Evolutionary conservation across 306 rosid species (phyloP).

Genomic region (Hippophae gyantsensis): DNA sequence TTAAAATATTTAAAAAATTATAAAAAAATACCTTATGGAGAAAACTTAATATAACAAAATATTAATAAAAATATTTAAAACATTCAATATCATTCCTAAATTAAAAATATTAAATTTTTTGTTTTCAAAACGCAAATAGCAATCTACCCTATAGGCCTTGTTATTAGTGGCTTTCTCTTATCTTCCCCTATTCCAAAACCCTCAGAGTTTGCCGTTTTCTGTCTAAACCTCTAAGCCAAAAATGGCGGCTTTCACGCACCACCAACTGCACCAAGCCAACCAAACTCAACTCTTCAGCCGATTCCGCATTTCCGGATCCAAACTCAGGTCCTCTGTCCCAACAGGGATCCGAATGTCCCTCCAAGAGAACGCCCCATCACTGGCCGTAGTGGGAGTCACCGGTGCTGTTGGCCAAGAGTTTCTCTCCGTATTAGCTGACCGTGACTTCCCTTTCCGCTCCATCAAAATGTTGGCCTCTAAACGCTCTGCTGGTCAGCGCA

Average conservation of each 20-base stretch:
- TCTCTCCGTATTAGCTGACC: conserved; percentile 87
- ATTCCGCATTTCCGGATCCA: conserved; percentile 16
- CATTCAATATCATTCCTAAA: too few relatives aligned
- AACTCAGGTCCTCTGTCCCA: conserved; percentile 10
- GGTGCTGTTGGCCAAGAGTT: conserved; percentile 99
- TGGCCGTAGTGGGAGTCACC: conserved; percentile 91
- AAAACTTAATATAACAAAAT: too few relatives aligned
- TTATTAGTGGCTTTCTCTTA: too few relatives aligned
- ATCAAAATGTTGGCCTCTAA: conserved; percentile 96
- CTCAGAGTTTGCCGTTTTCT: neutral
- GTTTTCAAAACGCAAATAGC: too few relatives aligned
- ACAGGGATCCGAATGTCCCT: conserved; percentile 57
- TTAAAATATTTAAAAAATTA: too few relatives aligned
- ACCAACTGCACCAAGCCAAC: conserved; percentile 12
- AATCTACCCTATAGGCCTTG: too few relatives aligned
- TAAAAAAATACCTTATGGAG: too few relatives aligned
- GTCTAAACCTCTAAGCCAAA: neutral
- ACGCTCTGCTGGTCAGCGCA: conserved; percentile 69
- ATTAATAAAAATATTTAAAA: too few relatives aligned
- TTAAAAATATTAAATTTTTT: too few relatives aligned
- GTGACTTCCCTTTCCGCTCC: conserved; percentile 85
- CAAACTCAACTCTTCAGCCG: conserved; percentile 22
- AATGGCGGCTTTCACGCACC: conserved; percentile 45
- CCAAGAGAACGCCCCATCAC: conserved; percentile 58
- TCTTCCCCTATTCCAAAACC: neutral